Conservation (phyloP, 257 asterid species). For the Schizonepeta tenuifolia region DNA sequence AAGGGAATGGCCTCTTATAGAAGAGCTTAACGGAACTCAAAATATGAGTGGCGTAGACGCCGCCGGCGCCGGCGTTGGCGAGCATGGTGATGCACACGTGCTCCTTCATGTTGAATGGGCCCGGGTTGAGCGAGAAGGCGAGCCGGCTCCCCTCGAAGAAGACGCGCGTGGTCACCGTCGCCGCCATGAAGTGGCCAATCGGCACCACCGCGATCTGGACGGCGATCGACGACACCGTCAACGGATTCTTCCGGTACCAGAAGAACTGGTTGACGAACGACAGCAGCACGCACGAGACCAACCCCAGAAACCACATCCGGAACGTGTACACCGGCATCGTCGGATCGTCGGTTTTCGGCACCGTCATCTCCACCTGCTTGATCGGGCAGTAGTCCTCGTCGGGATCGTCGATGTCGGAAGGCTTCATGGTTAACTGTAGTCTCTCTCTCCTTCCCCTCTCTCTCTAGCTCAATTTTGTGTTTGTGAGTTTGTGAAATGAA, state of each 20-base stretch:
- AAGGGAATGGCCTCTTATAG: conserved; percentile 41
- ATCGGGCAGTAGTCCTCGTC: conserved; percentile 25
- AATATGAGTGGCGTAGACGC: conserved; percentile 57
- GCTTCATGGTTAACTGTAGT: too few species aligned
- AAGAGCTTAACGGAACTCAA: conserved; percentile 53
- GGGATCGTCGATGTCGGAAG: too few species aligned
- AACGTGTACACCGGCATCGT: conserved; percentile 44
- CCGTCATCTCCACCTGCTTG: conserved; percentile 50
- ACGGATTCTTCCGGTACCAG: conserved; percentile 49
- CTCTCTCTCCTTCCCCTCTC: too few species aligned
- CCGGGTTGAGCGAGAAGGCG: conserved; percentile 52
- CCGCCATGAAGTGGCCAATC: conserved; percentile 50
- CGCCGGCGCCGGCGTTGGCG: conserved; percentile 57
- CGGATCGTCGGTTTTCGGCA: conserved; percentile 55
- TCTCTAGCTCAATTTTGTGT: too few species aligned
- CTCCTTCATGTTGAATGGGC: conserved; percentile 56
- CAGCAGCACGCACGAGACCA: conserved; percentile 33
- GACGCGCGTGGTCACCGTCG: conserved; percentile 26
- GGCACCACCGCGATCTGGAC: conserved; percentile 56
- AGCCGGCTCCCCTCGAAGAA: conserved; percentile 39
- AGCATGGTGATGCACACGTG: conserved; percentile 58
- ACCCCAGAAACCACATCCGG: conserved; percentile 56
- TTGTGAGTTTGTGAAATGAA: too few species aligned
- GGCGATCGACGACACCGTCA: conserved; percentile 34
- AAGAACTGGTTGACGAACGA: conserved; percentile 55